A percentile compares a stretch with the other conserved stretches of the same genome.
Conservation (phyloP, 2,329 filamentous ascomycete genomes). For the Trichoderma citrinoviride region DNA sequence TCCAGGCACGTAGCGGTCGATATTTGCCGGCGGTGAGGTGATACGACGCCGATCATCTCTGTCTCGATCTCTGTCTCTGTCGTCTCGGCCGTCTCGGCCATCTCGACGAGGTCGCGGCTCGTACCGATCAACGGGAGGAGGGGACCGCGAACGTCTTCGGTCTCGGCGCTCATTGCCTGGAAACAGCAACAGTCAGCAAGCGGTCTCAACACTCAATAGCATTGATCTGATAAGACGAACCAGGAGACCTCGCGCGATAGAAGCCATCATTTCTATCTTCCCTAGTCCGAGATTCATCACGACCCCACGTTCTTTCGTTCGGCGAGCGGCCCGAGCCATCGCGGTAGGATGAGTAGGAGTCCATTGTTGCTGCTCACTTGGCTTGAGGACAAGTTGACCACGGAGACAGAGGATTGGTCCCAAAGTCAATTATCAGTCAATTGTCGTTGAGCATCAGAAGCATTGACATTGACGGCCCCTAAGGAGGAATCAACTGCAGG, state of each 20-base stretch:
- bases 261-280: constrained; percentile 59
- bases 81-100: constrained; percentile 61
- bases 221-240: constrained; percentile 47
- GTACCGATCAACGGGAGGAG: constrained; percentile 69
- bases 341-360: constrained; percentile 53
- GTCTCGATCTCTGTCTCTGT: constrained; percentile 53
- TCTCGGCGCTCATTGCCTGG: constrained; percentile 60
- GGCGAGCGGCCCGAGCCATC: constrained; percentile 54
- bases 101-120: constrained; percentile 69
- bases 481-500: constrained; percentile 26
- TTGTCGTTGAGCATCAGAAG: constrained; percentile 10
- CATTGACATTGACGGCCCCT: background rate
- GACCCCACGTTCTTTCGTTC: constrained; percentile 51
- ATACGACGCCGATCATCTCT: constrained; percentile 63
- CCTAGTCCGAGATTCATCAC: constrained; percentile 52
- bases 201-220: background rate
- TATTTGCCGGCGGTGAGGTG: constrained; percentile 64
- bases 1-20: constrained; percentile 81
- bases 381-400: background rate
- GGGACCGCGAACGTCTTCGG: constrained; percentile 66
- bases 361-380: constrained; percentile 41
- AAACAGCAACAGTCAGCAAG: background rate
- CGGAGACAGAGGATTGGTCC: background rate
- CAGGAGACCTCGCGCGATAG: constrained; percentile 67
- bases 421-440: constrained; percentile 3